Evolutionary conservation across 2,329 filamentous ascomycete genomes (phyloP).

Genomic region (Pseudofabraea citricarpa): DNA sequence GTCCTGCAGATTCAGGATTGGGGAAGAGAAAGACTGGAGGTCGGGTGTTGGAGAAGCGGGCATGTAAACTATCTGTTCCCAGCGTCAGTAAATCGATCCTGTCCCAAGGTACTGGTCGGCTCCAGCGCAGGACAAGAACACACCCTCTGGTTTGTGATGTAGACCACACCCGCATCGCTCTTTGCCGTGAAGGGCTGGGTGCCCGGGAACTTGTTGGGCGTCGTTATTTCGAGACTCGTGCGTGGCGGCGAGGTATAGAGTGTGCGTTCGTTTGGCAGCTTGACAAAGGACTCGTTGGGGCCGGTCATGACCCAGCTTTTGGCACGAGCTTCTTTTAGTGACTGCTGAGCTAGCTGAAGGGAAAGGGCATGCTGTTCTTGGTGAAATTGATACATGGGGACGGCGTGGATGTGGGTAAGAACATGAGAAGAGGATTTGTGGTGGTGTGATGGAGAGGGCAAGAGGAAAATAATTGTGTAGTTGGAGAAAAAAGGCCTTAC

Average conservation of each 20-base stretch:
- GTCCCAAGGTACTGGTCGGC: no score
- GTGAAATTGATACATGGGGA: conserved; percentile 25
- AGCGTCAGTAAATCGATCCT: conserved; percentile 12
- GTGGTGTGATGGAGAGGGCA: conserved; percentile 3
- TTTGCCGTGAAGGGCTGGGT: conserved; percentile 63
- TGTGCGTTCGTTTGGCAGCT: conserved; percentile 77
- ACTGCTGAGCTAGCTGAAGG: conserved; percentile 19
- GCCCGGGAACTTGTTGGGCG: conserved; percentile 53
- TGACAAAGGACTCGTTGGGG: conserved; percentile 69
- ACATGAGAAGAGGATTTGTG: conserved; percentile 2
- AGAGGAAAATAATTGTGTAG: conserved; percentile 11
- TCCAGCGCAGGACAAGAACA: conserved; percentile 27
- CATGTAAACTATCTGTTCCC: conserved; percentile 85
- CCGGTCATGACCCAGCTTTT: conserved; percentile 89
- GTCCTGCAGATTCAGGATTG: conserved; percentile 83
- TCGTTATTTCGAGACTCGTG: conserved; percentile 71
- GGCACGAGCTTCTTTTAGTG: conserved; percentile 22
- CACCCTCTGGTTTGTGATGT: conserved; percentile 83
- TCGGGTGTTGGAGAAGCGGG: conserved; percentile 61
- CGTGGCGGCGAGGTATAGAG: conserved; percentile 76
- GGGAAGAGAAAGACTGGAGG: conserved; percentile 82
- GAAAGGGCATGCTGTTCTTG: conserved; percentile 26
- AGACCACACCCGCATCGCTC: conserved; percentile 69
- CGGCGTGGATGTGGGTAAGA: conserved; percentile 5
- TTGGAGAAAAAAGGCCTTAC: conserved; percentile 32